These are phyloP conservation scores for Rhizophagus prolifer DNA, from an alignment of 192 early-diverging fungal species.

Conservation along the genomic window DNA sequence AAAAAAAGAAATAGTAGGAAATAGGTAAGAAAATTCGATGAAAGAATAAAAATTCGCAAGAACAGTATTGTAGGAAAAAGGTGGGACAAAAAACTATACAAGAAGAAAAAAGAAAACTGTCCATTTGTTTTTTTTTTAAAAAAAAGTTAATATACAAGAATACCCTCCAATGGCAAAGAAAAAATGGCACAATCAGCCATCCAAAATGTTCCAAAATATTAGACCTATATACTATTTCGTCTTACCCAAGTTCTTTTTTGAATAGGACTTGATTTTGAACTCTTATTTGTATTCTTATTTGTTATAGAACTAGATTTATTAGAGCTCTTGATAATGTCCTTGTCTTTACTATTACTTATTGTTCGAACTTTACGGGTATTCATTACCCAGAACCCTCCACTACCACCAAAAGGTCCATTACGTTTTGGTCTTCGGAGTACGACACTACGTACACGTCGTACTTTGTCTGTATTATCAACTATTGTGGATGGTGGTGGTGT, in stretches of 20 bases:
- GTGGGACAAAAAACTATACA: neutral
- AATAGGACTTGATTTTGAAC: neutral
- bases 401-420: conserved; percentile 30
- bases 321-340: conserved; percentile 4
- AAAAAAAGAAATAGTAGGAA: neutral
- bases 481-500: neutral
- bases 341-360: neutral
- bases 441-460: conserved; percentile 21
- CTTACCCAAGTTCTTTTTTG: conserved; percentile 15
- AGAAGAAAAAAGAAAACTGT: neutral
- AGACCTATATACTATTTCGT: conserved; percentile 24
- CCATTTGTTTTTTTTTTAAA: conserved; percentile 5
- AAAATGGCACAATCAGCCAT: neutral
- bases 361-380: conserved; percentile 25
- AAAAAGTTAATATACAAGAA: conserved; percentile 15
- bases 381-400: conserved; percentile 21
- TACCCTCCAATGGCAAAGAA: neutral
- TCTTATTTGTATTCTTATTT: conserved; percentile 26
- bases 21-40: neutral
- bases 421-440: conserved; percentile 23
- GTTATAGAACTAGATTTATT: conserved; percentile 14
- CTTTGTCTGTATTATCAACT: neutral
- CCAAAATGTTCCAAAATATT: conserved; percentile 10
- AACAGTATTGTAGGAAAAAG: neutral
- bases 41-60: neutral